Conservation (phyloP, 495 filamentous ascomycete genomes). For the Pyrenula massariospora region DNA sequence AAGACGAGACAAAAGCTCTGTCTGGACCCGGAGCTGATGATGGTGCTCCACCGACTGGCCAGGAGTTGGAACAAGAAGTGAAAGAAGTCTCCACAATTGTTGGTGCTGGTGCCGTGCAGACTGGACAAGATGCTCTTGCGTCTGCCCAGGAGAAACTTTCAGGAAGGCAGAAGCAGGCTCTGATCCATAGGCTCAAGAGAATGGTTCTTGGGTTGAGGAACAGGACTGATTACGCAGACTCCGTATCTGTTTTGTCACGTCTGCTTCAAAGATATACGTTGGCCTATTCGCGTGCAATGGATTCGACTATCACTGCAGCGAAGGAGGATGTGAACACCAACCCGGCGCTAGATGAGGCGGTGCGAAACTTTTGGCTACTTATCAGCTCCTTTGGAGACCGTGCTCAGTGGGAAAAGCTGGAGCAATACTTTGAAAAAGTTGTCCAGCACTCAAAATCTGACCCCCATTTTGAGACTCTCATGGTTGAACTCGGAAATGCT, state of each 20-base stretch:
- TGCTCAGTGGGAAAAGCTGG: slow-evolving; percentile 63
- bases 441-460: slow-evolving; percentile 64
- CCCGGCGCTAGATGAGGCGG: slow-evolving; percentile 59
- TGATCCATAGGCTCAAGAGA: slow-evolving; percentile 64
- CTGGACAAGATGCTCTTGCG: slow-evolving; percentile 50
- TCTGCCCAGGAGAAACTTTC: slow-evolving; percentile 56
- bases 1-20: slow-evolving; percentile 44
- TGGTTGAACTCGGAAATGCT: slow-evolving; percentile 57
- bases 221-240: slow-evolving; percentile 71
- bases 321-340: slow-evolving; percentile 64
- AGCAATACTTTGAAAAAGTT: slow-evolving; percentile 53
- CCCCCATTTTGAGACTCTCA: slow-evolving; percentile 69
- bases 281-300: slow-evolving; percentile 60
- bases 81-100: slow-evolving; percentile 52
- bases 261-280: slow-evolving; percentile 70
- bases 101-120: slow-evolving; percentile 48
- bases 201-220: slow-evolving; percentile 64
- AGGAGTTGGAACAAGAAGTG: slow-evolving; percentile 51
- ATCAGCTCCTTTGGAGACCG: slow-evolving; percentile 66
- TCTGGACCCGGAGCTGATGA: slow-evolving; percentile 45
- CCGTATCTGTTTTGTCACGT: slow-evolving; percentile 63
- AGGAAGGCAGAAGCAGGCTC: slow-evolving; percentile 57
- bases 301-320: slow-evolving; percentile 47
- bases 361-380: slow-evolving; percentile 66
- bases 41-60: slow-evolving; percentile 35